Conservation (phyloP, 106 monocot genomes). For the Allium fistulosum region DNA sequence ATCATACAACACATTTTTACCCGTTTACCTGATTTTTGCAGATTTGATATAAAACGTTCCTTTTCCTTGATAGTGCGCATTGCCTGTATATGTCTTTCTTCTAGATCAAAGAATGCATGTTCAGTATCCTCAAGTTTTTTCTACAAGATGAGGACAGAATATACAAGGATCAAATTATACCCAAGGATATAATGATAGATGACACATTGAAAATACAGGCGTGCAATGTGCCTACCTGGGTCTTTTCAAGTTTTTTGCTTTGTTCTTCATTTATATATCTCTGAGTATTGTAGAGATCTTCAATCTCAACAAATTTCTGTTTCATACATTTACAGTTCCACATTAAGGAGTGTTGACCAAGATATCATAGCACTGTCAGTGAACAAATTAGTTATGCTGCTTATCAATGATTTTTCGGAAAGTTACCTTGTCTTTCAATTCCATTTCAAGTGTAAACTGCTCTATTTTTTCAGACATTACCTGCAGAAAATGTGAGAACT, state of each 20-base stretch:
- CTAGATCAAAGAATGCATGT: conserved; percentile 33
- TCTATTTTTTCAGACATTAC: conserved; percentile 52
- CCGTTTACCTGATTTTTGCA: conserved; percentile 36
- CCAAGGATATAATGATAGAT: not conserved
- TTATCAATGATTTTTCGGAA: not conserved
- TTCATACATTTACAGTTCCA: conserved; percentile 3
- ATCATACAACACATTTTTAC: not conserved
- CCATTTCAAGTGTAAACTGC: conserved; percentile 35
- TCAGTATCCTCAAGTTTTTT: conserved; percentile 39
- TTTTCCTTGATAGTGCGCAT: conserved; percentile 46
- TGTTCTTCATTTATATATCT: conserved; percentile 28
- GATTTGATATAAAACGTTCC: conserved; percentile 49
- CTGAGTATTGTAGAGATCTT: conserved; percentile 52
- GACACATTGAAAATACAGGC: too few species aligned
- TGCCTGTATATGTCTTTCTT: conserved; percentile 53
- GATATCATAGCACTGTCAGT: not conserved
- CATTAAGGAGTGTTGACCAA: not conserved
- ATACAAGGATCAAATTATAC: not conserved
- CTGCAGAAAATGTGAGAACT: conserved; percentile 13
- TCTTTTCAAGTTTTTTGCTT: conserved; percentile 47
- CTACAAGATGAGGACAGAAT: conserved; percentile 8
- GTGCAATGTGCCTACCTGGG: conserved; percentile 23
- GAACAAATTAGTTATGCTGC: not conserved
- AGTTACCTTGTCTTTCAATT: conserved; percentile 51
- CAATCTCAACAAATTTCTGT: conserved; percentile 46